These are phyloP conservation scores for Starmerella cellae DNA, from an alignment of 805 yeast genomes.

Conservation along the genomic window DNA sequence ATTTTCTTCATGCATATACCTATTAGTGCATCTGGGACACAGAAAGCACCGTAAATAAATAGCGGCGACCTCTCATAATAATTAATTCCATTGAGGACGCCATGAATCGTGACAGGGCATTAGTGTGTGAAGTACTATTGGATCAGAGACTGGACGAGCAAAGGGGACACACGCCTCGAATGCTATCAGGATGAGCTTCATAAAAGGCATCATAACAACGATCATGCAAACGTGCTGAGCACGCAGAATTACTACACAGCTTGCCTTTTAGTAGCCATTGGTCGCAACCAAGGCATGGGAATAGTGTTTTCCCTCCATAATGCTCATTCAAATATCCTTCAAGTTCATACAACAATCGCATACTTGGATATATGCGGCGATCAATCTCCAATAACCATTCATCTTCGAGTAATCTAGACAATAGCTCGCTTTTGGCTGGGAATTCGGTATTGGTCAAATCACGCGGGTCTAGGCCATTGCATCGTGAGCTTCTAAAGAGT, in stretches of 20 bases:
- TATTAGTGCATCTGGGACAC: no score
- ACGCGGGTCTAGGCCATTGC: slow-evolving; percentile 6
- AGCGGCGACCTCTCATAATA: no score
- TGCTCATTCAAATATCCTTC: slow-evolving; percentile 10
- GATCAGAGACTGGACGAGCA: slow-evolving; percentile 4
- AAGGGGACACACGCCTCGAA: slow-evolving; percentile 9
- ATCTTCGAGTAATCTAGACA: not conserved
- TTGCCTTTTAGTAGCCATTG: slow-evolving; percentile 14
- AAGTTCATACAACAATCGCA: slow-evolving; percentile 11
- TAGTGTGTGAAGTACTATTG: no score
- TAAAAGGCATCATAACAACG: slow-evolving; percentile 16
- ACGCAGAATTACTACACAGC: slow-evolving; percentile 11
- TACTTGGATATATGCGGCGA: not conserved
- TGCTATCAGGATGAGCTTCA: not conserved
- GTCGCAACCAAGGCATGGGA: slow-evolving; percentile 15
- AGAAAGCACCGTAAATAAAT: no score
- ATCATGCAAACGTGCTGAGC: slow-evolving; percentile 14
- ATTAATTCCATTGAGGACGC: no score
- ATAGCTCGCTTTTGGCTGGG: slow-evolving; percentile 5
- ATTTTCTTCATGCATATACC: no score
- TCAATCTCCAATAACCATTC: not conserved
- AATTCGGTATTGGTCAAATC: slow-evolving; percentile 3
- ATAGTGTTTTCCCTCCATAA: slow-evolving; percentile 11
- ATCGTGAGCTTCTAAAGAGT: slow-evolving; percentile 6
- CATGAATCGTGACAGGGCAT: no score